Conservation (phyloP, 139 green algal genomes). For the Dunaliella sp. region DNA sequence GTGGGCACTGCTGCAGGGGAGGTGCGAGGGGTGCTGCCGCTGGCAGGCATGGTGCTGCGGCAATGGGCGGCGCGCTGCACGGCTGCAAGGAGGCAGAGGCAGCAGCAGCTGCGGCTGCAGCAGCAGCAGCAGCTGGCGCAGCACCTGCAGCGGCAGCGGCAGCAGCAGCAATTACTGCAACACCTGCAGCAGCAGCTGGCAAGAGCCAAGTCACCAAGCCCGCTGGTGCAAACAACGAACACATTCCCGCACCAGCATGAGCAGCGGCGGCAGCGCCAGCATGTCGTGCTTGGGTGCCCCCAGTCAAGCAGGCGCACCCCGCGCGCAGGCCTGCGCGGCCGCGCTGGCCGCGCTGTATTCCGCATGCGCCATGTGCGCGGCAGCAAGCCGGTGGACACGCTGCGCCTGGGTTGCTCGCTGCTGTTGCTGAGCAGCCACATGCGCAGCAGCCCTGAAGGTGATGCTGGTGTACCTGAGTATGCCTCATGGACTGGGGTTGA, state of each 20-base stretch:
- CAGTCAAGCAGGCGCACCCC: too few species aligned
- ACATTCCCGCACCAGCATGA: too few species aligned
- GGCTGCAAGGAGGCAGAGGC: neutral
- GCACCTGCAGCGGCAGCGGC: neutral
- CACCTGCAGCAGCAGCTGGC: neutral
- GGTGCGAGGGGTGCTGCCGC: neutral
- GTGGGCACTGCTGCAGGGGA: neutral
- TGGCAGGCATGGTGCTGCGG: neutral
- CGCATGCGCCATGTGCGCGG: neutral
- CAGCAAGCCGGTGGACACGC: neutral
- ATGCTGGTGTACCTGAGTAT: too few species aligned
- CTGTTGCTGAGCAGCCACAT: neutral
- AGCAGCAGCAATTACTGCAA: constrained; percentile 1
- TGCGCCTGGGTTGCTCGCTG: neutral
- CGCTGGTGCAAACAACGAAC: too few species aligned
- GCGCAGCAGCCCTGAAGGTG: neutral
- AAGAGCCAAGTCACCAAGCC: too few species aligned
- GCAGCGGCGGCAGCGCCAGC: too few species aligned
- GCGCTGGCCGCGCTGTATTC: neutral
- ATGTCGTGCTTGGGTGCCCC: too few species aligned
- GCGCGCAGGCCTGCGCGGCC: neutral
- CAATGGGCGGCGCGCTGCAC: neutral
- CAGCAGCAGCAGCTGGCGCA: neutral
- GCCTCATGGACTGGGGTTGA: too few species aligned
- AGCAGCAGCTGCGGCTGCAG: constrained; percentile 1